A percentile compares a stretch with the other conserved stretches of the same genome.
phyloP scores from a whole-genome alignment of 2,329 filamentous ascomycete genomes.

The Aspergillus luchuensis region DNA sequence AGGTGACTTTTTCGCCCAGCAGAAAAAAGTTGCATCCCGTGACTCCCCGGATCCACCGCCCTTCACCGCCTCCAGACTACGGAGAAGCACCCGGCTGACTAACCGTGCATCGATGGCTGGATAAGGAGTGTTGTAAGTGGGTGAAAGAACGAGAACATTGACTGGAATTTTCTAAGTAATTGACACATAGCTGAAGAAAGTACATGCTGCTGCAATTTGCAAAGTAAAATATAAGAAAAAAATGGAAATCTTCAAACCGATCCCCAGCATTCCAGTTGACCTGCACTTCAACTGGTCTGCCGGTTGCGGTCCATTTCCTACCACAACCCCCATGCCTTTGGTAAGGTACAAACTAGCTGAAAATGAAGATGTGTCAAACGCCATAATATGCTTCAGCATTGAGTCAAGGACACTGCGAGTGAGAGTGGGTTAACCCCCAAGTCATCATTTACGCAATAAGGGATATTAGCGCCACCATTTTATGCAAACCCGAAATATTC shows the following conservation, averaged over 20 bases:
- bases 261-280: conserved; percentile 31
- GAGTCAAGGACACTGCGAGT: conserved; percentile 17
- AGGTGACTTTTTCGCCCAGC: conserved; percentile 21
- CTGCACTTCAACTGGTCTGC: conserved; percentile 44
- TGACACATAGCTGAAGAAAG: conserved; percentile 1
- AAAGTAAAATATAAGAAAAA: background rate
- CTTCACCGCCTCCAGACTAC: conserved; percentile 17
- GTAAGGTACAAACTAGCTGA: conserved; percentile 23
- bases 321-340: background rate
- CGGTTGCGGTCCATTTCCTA: conserved; percentile 7
- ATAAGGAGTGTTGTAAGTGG: background rate
- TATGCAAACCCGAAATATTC: conserved; percentile 98
- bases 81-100: background rate
- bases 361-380: conserved; percentile 31
- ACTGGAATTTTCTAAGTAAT: background rate
- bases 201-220: conserved; percentile 1
- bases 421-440: conserved; percentile 18
- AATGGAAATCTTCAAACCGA: background rate
- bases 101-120: background rate
- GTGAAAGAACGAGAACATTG: background rate
- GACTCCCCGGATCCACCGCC: conserved; percentile 11
- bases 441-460: conserved; percentile 9
- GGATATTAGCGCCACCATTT: conserved; percentile 26
- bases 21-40: conserved; percentile 20
- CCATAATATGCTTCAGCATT: conserved; percentile 39